Evolutionary conservation across 495 filamentous ascomycete species (phyloP).

Genomic region (Neurospora sp.): DNA sequence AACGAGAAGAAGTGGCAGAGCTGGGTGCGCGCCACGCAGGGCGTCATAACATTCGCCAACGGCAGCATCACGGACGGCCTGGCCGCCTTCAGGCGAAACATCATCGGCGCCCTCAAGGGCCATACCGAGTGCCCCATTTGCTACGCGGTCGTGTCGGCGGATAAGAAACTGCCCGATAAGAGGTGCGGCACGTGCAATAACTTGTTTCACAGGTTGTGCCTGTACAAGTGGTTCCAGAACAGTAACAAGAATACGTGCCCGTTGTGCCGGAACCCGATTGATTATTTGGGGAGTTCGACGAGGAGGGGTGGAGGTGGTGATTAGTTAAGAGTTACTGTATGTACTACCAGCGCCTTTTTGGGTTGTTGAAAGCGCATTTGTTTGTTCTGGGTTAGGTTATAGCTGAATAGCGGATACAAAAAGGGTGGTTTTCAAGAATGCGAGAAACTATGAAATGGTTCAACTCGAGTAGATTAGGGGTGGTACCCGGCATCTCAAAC

Average conservation of each 20-base stretch:
- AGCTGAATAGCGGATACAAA: not conserved
- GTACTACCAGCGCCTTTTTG: not conserved
- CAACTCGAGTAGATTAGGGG: not conserved
- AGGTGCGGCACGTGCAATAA: slow-evolving; percentile 90
- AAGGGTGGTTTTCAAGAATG: not conserved
- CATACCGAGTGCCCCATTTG: slow-evolving; percentile 96
- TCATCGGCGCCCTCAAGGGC: slow-evolving; percentile 77
- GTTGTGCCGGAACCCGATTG: slow-evolving; percentile 76
- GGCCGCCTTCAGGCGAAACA: slow-evolving; percentile 69
- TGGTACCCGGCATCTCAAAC: not conserved
- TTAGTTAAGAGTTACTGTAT: not conserved
- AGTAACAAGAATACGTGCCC: slow-evolving; percentile 85
- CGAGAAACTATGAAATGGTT: not conserved
- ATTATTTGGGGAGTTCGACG: slow-evolving; percentile 39
- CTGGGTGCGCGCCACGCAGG: slow-evolving; percentile 78
- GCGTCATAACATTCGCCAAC: slow-evolving; percentile 86
- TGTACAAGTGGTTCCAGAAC: slow-evolving; percentile 94
- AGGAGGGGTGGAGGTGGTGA: slow-evolving; percentile 5
- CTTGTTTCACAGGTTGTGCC: slow-evolving; percentile 77
- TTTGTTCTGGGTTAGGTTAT: not conserved
- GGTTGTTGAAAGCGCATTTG: not conserved
- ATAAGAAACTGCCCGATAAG: slow-evolving; percentile 84
- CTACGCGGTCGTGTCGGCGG: slow-evolving; percentile 81
- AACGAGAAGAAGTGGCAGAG: slow-evolving; percentile 81
- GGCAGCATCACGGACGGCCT: slow-evolving; percentile 78